These are phyloP conservation scores for Aspergillus ostianus DNA, from an alignment of 495 filamentous ascomycete species.

Conservation along the genomic window DNA sequence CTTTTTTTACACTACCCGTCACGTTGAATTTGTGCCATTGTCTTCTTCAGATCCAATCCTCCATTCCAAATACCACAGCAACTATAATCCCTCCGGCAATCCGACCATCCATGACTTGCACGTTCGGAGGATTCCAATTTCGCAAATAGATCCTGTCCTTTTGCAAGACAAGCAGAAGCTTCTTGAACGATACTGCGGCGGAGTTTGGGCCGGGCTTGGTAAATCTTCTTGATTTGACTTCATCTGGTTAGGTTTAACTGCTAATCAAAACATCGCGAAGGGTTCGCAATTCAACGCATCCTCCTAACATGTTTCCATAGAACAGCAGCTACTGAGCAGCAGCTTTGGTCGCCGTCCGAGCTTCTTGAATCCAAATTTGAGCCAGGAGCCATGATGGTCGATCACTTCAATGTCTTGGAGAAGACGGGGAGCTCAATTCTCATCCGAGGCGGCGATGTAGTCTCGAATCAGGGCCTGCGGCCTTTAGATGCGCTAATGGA, in stretches of 20 bases:
- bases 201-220: constrained; percentile 56
- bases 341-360: constrained; percentile 54
- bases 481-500: constrained; percentile 60
- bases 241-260: background rate
- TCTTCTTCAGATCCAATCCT: constrained; percentile 51
- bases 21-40: constrained; percentile 29
- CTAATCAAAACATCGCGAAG: constrained; percentile 2
- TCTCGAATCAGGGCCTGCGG: constrained; percentile 46
- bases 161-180: constrained; percentile 46
- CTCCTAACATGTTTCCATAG: constrained; percentile 24
- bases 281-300: constrained; percentile 10
- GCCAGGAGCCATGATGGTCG: constrained; percentile 55
- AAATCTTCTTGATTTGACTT: constrained; percentile 9
- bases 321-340: constrained; percentile 38
- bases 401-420: constrained; percentile 63
- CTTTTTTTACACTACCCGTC: constrained; percentile 12
- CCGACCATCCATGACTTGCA: constrained; percentile 54
- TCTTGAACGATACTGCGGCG: constrained; percentile 52
- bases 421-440: constrained; percentile 50
- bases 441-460: constrained; percentile 59
- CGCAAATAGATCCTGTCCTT: constrained; percentile 55
- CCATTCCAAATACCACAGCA: constrained; percentile 41
- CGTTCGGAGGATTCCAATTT: constrained; percentile 51
- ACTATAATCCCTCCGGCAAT: constrained; percentile 55
- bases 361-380: constrained; percentile 49